Evolutionary conservation across 2,329 filamentous ascomycete species (phyloP).

Genomic region (Colletotrichum cuscutae): DNA sequence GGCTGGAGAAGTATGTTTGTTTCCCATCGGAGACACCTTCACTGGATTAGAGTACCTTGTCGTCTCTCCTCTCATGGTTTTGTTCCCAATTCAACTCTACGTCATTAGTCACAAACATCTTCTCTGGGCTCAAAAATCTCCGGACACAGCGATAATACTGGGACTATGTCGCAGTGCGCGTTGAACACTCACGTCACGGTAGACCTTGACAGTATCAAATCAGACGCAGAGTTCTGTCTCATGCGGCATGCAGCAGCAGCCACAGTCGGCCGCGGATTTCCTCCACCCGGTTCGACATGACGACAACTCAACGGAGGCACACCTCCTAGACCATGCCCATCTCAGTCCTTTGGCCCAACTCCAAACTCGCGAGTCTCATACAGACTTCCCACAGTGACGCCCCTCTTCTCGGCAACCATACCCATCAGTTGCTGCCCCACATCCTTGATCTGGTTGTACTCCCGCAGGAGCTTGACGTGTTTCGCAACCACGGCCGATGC

Average conservation of each 20-base stretch:
- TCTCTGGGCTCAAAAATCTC: no score
- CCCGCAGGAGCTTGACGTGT: slow-evolving; percentile 38
- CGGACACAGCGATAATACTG: accelerated
- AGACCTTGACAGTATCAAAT: no score
- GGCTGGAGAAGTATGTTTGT: not conserved
- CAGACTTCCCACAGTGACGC: slow-evolving; percentile 43
- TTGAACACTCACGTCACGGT: no score
- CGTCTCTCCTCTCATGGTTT: no score
- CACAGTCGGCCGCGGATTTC: not conserved
- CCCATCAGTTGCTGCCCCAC: slow-evolving; percentile 51
- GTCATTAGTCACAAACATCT: no score
- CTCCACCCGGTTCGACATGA: not conserved
- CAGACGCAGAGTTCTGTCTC: no score
- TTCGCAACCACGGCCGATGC: slow-evolving; percentile 17
- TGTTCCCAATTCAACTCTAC: no score
- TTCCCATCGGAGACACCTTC: not conserved
- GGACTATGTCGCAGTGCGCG: no score
- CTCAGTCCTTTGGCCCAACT: slow-evolving; percentile 40
- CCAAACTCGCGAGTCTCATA: slow-evolving; percentile 46
- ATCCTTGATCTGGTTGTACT: slow-evolving; percentile 52
- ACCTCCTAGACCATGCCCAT: not conserved
- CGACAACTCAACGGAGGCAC: not conserved
- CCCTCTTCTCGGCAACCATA: slow-evolving; percentile 48
- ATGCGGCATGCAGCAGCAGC: no score
- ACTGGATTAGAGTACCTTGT: accelerated